A percentile compares a stretch with the other conserved stretches of the same genome.
These are phyloP conservation scores for Zalerion maritima DNA, from an alignment of 495 filamentous ascomycete species.

Conservation along the genomic window DNA sequence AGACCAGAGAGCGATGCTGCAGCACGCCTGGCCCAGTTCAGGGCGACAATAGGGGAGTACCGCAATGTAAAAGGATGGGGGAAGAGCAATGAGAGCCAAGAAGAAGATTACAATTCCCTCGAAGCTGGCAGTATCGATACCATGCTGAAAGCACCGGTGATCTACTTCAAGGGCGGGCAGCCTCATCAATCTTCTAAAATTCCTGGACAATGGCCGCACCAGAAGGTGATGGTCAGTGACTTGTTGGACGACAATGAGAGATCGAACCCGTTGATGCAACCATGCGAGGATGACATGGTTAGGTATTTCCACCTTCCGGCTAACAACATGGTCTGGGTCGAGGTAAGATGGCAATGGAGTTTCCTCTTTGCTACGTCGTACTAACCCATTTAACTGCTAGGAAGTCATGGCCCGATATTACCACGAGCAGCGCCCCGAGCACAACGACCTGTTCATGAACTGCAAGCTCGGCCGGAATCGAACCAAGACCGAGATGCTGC, in stretches of 20 bases:
- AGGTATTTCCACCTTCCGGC: slow-evolving; percentile 23
- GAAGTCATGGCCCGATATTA: slow-evolving; percentile 15
- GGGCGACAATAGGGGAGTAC: slow-evolving; percentile 10
- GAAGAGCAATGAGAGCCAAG: background rate
- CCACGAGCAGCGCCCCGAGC: slow-evolving; percentile 11
- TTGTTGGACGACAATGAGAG: slow-evolving; percentile 13
- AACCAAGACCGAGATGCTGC: slow-evolving; percentile 12
- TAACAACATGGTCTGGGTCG: slow-evolving; percentile 23
- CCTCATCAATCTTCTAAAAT: slow-evolving; percentile 8
- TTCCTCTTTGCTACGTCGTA: too few relatives aligned
- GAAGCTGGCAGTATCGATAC: slow-evolving; percentile 6
- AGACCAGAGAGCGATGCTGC: slow-evolving; percentile 9
- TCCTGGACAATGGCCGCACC: slow-evolving; percentile 10
- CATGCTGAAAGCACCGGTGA: slow-evolving; percentile 13
- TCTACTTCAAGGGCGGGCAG: slow-evolving; percentile 10
- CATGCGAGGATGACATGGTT: slow-evolving; percentile 9
- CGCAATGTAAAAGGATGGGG: slow-evolving; percentile 1
- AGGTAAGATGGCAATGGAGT: too few relatives aligned
- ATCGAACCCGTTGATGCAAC: slow-evolving; percentile 16
- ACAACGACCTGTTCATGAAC: slow-evolving; percentile 5
- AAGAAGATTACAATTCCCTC: slow-evolving; percentile 1
- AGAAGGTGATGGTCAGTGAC: slow-evolving; percentile 12
- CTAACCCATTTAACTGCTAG: background rate
- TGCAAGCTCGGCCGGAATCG: slow-evolving; percentile 1
- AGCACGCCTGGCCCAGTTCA: slow-evolving; percentile 8